Base-by-base conservation (phyloP, 2,329 filamentous ascomycete genomes). In the Colletotrichum sp. region DNA sequence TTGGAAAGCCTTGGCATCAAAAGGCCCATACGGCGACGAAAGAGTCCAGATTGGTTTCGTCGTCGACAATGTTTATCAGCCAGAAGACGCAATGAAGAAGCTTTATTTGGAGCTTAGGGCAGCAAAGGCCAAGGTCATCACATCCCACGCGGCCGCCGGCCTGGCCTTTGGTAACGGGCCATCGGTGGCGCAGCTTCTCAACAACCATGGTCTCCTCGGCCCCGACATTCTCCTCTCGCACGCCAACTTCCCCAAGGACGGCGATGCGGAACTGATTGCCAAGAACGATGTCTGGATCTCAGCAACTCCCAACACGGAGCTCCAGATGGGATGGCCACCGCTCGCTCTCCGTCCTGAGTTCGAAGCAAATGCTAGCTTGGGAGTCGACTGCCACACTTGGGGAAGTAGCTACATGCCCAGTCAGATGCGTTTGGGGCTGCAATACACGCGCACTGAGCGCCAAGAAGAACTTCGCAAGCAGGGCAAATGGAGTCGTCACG, bases 301-400 rank as follows among this genome's bases (percentile, higher is more conserved):
- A 4, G 83, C 81, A 18, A 90, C 89, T 1, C 88, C 88, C 0
- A 86, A 85, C n/a, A 87, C 88, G 0, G 89, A 90, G 78, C 78
- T 88, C 12, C 88, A 90, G 76, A 89, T 89, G 87, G 84, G 83
- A 0, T 83, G 83, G 0, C 80, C 82, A 12, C 69, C 73, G 2
- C 12, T 68, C 18, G 62, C 28, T 6, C 70, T 73, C 3, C 70
- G 15, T 1, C 69, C 73, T 1, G 64, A 73, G 3, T 75, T 75
- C 8, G 69, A 73, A 26, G 62, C 69, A 6, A 56, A 64, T 4
- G 79, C 81, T 8, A 75, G 69, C n/a, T 15, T 75, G 13, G 73
- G 83, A 79, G 32, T 78, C 84, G 15, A 84, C 83, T 5, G 76
- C 84, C 26, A 75, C 56, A 68, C n/a, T 5, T 64, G 24, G 26